These are phyloP conservation scores for Sporisorium sorghi DNA, from an alignment of 1,284 basidiomycete species.

Conservation along the genomic window DNA sequence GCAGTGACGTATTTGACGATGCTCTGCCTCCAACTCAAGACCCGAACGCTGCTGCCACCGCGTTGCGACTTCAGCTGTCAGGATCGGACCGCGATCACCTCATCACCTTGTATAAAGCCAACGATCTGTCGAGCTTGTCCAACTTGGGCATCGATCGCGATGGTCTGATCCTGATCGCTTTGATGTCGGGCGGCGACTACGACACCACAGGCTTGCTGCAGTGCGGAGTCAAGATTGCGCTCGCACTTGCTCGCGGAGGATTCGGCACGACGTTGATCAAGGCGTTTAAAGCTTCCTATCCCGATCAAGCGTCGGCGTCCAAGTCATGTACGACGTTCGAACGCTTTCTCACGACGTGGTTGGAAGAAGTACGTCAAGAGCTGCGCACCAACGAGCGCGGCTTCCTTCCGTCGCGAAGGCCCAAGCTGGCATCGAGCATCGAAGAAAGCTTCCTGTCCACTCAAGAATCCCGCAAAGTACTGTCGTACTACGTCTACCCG, in stretches of 20 bases:
- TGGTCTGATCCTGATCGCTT: slow-evolving; percentile 84
- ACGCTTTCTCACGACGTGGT: slow-evolving; percentile 41
- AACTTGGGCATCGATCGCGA: slow-evolving; percentile 74
- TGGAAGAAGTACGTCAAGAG: slow-evolving; percentile 43
- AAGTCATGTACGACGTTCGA: slow-evolving; percentile 15
- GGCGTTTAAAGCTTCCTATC: slow-evolving; percentile 70
- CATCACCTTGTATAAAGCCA: slow-evolving; percentile 17
- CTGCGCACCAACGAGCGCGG: slow-evolving; percentile 50
- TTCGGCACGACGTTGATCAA: slow-evolving; percentile 73
- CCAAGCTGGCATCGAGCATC: slow-evolving; percentile 43
- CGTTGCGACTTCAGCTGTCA: slow-evolving; percentile 15
- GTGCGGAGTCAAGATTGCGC: slow-evolving; percentile 68
- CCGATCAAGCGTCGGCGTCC: slow-evolving; percentile 6
- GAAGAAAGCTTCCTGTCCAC: slow-evolving; percentile 30
- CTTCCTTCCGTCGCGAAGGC: slow-evolving; percentile 28
- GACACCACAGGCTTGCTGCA: slow-evolving; percentile 70
- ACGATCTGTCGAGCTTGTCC: slow-evolving; percentile 11
- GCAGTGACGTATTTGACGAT: slow-evolving; percentile 26
- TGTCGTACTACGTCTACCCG: slow-evolving; percentile 48
- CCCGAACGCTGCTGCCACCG: background rate
- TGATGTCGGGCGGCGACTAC: slow-evolving; percentile 92
- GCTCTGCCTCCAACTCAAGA: background rate
- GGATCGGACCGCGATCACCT: slow-evolving; percentile 31
- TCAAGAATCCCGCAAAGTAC: slow-evolving; percentile 24
- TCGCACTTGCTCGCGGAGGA: slow-evolving; percentile 71